Percentiles rank a stretch among this genome's conserved stretches.
These are phyloP conservation scores for Populus nigra DNA, from an alignment of 345 rosid species.

Conservation along the genomic window DNA sequence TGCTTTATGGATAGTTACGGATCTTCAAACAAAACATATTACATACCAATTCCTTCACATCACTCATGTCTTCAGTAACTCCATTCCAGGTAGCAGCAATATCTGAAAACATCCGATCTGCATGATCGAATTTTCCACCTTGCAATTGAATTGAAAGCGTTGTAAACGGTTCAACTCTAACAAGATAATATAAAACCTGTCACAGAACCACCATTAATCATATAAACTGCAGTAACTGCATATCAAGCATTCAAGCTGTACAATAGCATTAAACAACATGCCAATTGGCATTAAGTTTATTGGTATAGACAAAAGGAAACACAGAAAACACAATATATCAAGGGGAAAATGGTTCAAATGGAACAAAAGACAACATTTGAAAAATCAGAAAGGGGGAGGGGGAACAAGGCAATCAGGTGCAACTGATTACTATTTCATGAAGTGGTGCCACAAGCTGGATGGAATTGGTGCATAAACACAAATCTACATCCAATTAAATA, in stretches of 20 bases:
- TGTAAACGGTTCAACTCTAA: slow-evolving; percentile 92
- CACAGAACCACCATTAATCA: slow-evolving; percentile 25
- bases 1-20: not conserved
- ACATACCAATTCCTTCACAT: slow-evolving; percentile 95
- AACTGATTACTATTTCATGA: not conserved
- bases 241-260: not conserved
- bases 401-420: not conserved
- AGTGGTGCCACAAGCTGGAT: not conserved
- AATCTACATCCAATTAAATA: not conserved
- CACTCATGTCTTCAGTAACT: slow-evolving; percentile 95
- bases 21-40: slow-evolving; percentile 14
- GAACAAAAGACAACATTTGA: not conserved
- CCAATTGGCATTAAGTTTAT: slow-evolving; percentile 6
- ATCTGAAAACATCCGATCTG: slow-evolving; percentile 95
- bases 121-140: slow-evolving; percentile 99
- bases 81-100: slow-evolving; percentile 94
- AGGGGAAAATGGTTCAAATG: not conserved
- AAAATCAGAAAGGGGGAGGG: not conserved
- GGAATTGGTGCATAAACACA: not conserved
- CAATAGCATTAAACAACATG: not conserved
- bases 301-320: not conserved
- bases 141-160: slow-evolving; percentile 94
- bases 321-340: not conserved
- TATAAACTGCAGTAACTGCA: slow-evolving; percentile 7
- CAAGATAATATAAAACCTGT: slow-evolving; percentile 93